Percentiles rank a stretch among this genome's conserved stretches.
phyloP scores from a whole-genome alignment of 2,329 filamentous ascomycete genomes.

The Hypoxylon sp. region DNA sequence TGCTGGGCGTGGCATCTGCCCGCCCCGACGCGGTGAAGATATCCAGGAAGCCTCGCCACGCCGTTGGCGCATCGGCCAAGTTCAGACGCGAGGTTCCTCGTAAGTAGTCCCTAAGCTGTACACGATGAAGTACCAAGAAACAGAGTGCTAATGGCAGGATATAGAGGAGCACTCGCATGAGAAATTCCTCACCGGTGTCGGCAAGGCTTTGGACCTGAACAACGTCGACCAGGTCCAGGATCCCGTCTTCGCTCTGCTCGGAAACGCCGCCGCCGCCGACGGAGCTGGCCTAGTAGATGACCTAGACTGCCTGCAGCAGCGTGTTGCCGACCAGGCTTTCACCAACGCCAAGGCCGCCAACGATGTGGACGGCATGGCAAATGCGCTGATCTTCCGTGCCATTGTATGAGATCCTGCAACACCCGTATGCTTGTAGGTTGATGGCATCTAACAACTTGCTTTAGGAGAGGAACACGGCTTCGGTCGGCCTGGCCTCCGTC shows the following conservation, averaged over 20 bases:
- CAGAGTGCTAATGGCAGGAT: slow-evolving; percentile 12
- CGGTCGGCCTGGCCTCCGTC: slow-evolving; percentile 64
- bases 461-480: slow-evolving; percentile 66
- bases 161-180: slow-evolving; percentile 48
- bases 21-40: slow-evolving; percentile 43
- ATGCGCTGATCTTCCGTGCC: slow-evolving; percentile 62
- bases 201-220: slow-evolving; percentile 42
- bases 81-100: slow-evolving; percentile 46
- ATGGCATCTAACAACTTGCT: slow-evolving; percentile 4
- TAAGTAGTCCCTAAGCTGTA: slow-evolving; percentile 27
- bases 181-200: slow-evolving; percentile 42
- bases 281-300: slow-evolving; percentile 53
- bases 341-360: slow-evolving; percentile 63
- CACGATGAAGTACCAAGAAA: background rate
- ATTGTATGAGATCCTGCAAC: slow-evolving; percentile 62
- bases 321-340: slow-evolving; percentile 65
- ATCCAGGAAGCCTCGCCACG: slow-evolving; percentile 26
- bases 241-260: slow-evolving; percentile 49
- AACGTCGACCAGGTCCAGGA: slow-evolving; percentile 45
- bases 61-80: slow-evolving; percentile 32
- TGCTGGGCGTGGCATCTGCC: slow-evolving; percentile 44
- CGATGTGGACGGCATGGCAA: slow-evolving; percentile 62
- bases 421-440: slow-evolving; percentile 43
- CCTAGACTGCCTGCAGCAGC: slow-evolving; percentile 56
- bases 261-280: slow-evolving; percentile 55